Percentiles rank a stretch among this genome's conserved stretches.
Conservation (phyloP, 768 basidiomycete species). For the Leccinum arenicola region DNA sequence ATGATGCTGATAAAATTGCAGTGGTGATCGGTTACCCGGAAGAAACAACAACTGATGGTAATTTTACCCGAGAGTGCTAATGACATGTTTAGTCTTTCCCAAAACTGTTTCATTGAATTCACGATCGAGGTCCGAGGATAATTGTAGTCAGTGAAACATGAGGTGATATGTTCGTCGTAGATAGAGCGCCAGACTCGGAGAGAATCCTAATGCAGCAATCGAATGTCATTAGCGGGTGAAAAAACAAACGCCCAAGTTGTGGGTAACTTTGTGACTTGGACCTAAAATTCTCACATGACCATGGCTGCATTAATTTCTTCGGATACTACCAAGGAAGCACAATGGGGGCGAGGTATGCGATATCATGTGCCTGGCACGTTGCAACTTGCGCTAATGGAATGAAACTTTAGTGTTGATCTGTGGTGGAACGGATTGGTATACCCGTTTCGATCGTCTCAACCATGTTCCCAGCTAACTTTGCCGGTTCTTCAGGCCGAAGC, state of each 20-base stretch:
- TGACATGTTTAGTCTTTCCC: not conserved
- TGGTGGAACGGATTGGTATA: constrained; percentile 88
- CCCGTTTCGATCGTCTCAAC: not conserved
- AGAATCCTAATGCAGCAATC: constrained; percentile 32
- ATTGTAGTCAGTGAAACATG: not conserved
- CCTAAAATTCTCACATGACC: constrained; percentile 27
- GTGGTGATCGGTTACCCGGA: constrained; percentile 29
- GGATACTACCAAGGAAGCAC: constrained; percentile 28
- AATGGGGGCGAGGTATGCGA: constrained; percentile 44
- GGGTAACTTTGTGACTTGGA: constrained; percentile 16
- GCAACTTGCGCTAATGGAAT: constrained; percentile 13
- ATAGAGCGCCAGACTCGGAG: constrained; percentile 25
- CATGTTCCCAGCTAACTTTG: constrained; percentile 7
- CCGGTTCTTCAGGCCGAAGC: constrained; percentile 54
- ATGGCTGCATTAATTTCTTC: constrained; percentile 29
- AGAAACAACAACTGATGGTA: not conserved
- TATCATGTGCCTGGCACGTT: constrained; percentile 9
- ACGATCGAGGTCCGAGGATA: not conserved
- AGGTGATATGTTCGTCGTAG: constrained; percentile 17
- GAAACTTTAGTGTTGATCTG: constrained; percentile 65
- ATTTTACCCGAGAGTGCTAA: not conserved
- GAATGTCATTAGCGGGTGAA: constrained; percentile 11
- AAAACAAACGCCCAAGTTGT: constrained; percentile 13
- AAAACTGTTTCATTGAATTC: constrained; percentile 3
- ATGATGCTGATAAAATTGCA: constrained; percentile 14